Conservation (phyloP, 805 yeast genomes). For the Clavispora santaluciae region DNA sequence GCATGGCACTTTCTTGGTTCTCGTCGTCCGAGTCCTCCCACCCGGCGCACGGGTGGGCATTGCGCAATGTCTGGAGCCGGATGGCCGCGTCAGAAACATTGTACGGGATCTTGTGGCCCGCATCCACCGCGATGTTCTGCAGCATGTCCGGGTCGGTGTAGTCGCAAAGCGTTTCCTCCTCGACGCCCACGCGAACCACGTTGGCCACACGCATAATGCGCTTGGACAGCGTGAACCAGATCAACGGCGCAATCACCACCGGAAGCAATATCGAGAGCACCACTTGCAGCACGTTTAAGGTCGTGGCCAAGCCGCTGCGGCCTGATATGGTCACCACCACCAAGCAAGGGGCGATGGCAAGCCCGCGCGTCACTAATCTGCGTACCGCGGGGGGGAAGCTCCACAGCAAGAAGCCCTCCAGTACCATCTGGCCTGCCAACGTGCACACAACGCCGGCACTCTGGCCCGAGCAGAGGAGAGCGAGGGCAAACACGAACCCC, state of each 20-base stretch:
- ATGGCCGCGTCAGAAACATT: constrained; percentile 37
- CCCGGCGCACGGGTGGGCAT: constrained; percentile 39
- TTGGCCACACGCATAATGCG: constrained; percentile 57
- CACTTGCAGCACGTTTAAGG: constrained; percentile 79
- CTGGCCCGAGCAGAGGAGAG: constrained; percentile 86
- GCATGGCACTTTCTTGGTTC: constrained; percentile 11
- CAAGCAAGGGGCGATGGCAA: constrained; percentile 83
- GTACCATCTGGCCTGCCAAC: constrained; percentile 88
- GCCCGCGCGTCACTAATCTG: constrained; percentile 71
- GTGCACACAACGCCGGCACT: constrained; percentile 95
- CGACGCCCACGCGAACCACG: constrained; percentile 27
- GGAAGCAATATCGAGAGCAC: constrained; percentile 77
- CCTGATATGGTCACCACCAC: constrained; percentile 70
- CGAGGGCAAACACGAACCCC: constrained; percentile 83
- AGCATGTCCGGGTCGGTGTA: constrained; percentile 3
- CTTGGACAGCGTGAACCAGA: constrained; percentile 71
- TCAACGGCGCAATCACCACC: constrained; percentile 81
- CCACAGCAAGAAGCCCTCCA: constrained; percentile 85
- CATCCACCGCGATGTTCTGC: neutral
- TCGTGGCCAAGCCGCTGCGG: constrained; percentile 71
- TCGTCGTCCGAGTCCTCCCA: constrained; percentile 30
- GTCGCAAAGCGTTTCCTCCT: constrained; percentile 17
- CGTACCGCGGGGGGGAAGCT: constrained; percentile 77
- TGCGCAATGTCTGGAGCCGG: constrained; percentile 35
- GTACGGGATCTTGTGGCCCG: constrained; percentile 16